Evolutionary conservation across 2,329 filamentous ascomycete genomes (phyloP).

Genomic region (Fusarium virguliforme): DNA sequence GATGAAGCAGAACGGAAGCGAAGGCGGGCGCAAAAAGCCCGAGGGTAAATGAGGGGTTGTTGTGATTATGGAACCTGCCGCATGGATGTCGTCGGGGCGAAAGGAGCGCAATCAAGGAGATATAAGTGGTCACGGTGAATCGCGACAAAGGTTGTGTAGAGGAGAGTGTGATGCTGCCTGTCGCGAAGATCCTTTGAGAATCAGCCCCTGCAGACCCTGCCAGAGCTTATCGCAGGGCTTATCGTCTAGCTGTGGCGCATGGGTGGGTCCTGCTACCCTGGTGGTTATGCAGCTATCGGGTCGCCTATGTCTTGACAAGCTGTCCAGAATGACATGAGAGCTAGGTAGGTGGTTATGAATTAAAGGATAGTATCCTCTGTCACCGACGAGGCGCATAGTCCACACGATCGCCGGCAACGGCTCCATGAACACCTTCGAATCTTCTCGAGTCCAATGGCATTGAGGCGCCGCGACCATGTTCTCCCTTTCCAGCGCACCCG

Average conservation of each 20-base stretch:
- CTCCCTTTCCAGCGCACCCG: slow-evolving; percentile 80
- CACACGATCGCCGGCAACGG: slow-evolving; percentile 32
- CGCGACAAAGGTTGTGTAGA: slow-evolving; percentile 24
- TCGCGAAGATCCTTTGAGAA: slow-evolving; percentile 41
- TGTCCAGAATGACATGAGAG: slow-evolving; percentile 41
- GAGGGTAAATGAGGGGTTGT: slow-evolving; percentile 1
- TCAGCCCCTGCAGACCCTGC: slow-evolving; percentile 16
- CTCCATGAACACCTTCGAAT: slow-evolving; percentile 33
- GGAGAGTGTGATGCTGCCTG: slow-evolving; percentile 12
- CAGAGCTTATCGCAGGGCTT: slow-evolving; percentile 8
- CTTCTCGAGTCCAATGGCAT: slow-evolving; percentile 53
- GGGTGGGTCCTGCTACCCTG: slow-evolving; percentile 12
- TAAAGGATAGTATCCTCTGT: slow-evolving; percentile 37
- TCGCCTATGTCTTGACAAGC: slow-evolving; percentile 45
- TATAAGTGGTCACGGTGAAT: background rate
- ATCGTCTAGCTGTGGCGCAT: slow-evolving; percentile 11
- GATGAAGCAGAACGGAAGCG: background rate
- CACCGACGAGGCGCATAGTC: slow-evolving; percentile 18
- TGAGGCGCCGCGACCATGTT: slow-evolving; percentile 66
- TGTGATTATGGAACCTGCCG: slow-evolving; percentile 8
- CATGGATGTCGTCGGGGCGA: slow-evolving; percentile 13
- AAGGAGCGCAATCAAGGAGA: background rate
- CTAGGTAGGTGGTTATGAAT: slow-evolving; percentile 8
- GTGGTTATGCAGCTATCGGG: slow-evolving; percentile 46
- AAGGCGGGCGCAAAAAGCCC: slow-evolving; percentile 24